Conservation (phyloP, 495 filamentous ascomycete species). For the Penicillium crystallinum region DNA sequence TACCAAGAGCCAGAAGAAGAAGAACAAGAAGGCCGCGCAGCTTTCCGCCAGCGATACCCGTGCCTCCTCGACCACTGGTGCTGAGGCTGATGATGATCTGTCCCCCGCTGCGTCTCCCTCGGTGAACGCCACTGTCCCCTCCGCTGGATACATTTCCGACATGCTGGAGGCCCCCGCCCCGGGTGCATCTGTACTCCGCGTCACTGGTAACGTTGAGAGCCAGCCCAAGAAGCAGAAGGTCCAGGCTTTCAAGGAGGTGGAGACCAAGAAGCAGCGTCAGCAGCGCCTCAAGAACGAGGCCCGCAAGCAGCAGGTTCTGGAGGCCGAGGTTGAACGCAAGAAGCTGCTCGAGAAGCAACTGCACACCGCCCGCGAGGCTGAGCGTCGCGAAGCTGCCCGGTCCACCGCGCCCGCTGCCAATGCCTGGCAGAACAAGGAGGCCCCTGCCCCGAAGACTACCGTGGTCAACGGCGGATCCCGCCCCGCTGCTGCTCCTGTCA, state of each 20-base stretch:
- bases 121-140: slow-evolving; percentile 44
- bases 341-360: slow-evolving; percentile 72
- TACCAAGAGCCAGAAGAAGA: slow-evolving; percentile 52
- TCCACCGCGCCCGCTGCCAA: slow-evolving; percentile 61
- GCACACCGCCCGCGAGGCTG: slow-evolving; percentile 69
- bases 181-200: slow-evolving; percentile 68
- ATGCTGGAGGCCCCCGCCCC: slow-evolving; percentile 73
- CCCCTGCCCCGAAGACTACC: slow-evolving; percentile 18
- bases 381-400: slow-evolving; percentile 64
- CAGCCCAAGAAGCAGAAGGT: slow-evolving; percentile 61
- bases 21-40: slow-evolving; percentile 48
- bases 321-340: slow-evolving; percentile 68
- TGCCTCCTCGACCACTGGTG: slow-evolving; percentile 68
- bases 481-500: slow-evolving; percentile 26
- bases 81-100: slow-evolving; percentile 77
- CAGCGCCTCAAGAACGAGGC: slow-evolving; percentile 76
- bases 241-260: slow-evolving; percentile 50
- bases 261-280: slow-evolving; percentile 90
- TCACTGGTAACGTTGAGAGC: slow-evolving; percentile 59
- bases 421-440: slow-evolving; percentile 53
- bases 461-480: slow-evolving; percentile 22
- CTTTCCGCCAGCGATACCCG: slow-evolving; percentile 31
- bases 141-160: slow-evolving; percentile 64
- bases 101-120: slow-evolving; percentile 59
- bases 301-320: slow-evolving; percentile 63